Base-by-base conservation (phyloP, 352 stramenopile species). In the Globisporangium yorkense region DNA sequence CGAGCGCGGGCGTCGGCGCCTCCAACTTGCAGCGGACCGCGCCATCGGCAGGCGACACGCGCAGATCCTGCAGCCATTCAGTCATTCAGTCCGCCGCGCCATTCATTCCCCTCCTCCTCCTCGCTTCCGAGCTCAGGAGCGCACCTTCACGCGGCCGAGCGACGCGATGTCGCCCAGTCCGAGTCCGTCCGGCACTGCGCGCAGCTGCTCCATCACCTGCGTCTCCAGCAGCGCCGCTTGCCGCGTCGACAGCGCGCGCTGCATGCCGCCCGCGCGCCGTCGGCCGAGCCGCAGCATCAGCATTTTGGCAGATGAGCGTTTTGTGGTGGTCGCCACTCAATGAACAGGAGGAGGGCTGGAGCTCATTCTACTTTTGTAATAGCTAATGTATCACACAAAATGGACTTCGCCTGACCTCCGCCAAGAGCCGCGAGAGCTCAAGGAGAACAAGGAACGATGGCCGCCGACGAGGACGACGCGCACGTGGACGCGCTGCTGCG, bases 11-110 rank as follows among this genome's bases (percentile, higher is more conserved):
- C 48, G 85, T 87, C 24, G 79, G 79, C 40, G 74, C 68, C 53
- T 92, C 82, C 16, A 94, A 74, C 54, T 86, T 88, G 63, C 75
- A 91, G n/a, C 65, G 56, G n/a, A 92, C 78, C n/a, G 61, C 56
- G 5, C 80, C 80, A 7, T 46, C 63, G 1, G 80, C 68, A 2
- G 71, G 68, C 9, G 43, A 60, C 5, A 90, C 78, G 29, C 59
- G 61, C 31, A 92, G 66, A 5, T 92, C 71, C 83, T 92, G 27
- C 15, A 27, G 44, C 8, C 1, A 20, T 16, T 18, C 37, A 43
- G 12, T 13, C 13, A 12, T 1, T 43, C 2, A 4, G 37, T 5
- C 13, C 10, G 12, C 16, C 37, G 37, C 33, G 33, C 8, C 33
- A 12, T 39, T 9, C 33, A 27, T 27, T 12, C 33, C 33, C 33